Conservation (phyloP, 1,139 yeast species). For the Barnettozyma hawaiiensis region DNA sequence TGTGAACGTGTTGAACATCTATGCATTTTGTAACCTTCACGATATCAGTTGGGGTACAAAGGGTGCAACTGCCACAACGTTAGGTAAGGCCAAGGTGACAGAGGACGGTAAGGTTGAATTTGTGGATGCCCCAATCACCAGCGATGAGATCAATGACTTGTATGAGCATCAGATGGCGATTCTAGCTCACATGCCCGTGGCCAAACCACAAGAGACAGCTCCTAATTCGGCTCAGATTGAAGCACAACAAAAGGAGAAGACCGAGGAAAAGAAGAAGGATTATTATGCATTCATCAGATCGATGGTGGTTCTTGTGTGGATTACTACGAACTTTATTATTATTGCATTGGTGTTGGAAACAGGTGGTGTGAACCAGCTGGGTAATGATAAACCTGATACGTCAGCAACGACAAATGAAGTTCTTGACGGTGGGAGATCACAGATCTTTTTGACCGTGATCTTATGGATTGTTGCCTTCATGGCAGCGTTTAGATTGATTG, state of each 20-base stretch:
- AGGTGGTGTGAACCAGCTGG: conserved; percentile 44
- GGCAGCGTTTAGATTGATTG: conserved; percentile 69
- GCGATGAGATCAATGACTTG: conserved; percentile 55
- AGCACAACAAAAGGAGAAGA: conserved; percentile 34
- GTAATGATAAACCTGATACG: conserved; percentile 9
- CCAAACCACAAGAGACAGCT: conserved; percentile 37
- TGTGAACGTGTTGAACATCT: conserved; percentile 79
- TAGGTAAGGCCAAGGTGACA: conserved; percentile 62
- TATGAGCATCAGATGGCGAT: conserved; percentile 60
- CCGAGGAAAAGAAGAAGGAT: conserved; percentile 58
- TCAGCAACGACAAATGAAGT: conserved; percentile 29
- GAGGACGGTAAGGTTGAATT: conserved; percentile 72
- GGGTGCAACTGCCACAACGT: conserved; percentile 64
- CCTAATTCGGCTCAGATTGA: conserved; percentile 29
- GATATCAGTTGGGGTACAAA: conserved; percentile 99
- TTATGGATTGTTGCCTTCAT: conserved; percentile 79
- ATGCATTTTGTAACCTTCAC: conserved; percentile 93
- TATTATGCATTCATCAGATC: conserved; percentile 74
- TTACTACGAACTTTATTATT: conserved; percentile 64
- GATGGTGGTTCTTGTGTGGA: conserved; percentile 75
- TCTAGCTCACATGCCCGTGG: conserved; percentile 40
- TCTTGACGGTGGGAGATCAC: conserved; percentile 35
- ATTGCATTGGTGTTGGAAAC: conserved; percentile 65
- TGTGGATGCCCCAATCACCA: conserved; percentile 60
- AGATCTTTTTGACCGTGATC: conserved; percentile 62